These are phyloP conservation scores for Penicillium cinerascens DNA, from an alignment of 495 filamentous ascomycete species.

Conservation along the genomic window DNA sequence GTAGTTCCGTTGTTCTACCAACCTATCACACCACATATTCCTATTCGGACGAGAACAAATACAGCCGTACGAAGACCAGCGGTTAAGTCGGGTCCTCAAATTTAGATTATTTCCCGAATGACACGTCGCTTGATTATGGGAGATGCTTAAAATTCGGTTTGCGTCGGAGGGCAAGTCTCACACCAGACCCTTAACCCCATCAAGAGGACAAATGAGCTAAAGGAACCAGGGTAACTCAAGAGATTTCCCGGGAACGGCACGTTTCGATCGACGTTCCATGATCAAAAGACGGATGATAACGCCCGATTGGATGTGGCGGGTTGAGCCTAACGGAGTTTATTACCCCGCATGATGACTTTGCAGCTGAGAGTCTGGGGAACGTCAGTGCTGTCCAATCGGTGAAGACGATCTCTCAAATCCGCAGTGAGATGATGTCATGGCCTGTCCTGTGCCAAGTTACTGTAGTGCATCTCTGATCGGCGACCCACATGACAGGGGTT, in stretches of 20 bases:
- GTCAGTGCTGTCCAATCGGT: conserved; percentile 10
- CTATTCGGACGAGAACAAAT: no score
- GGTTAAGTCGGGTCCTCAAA: no score
- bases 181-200: neutral
- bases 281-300: neutral
- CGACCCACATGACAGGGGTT: conserved; percentile 5
- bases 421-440: conserved; percentile 5
- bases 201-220: neutral
- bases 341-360: conserved; percentile 6
- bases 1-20: neutral
- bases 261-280: conserved; percentile 4
- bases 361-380: neutral
- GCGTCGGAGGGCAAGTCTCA: neutral
- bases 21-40: neutral
- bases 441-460: neutral
- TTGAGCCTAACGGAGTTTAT: neutral
- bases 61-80: no score
- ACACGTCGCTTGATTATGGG: no score
- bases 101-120: no score
- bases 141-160: neutral
- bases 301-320: neutral
- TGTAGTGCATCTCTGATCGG: conserved; percentile 1
- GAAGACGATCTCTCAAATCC: neutral
- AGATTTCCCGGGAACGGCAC: neutral
- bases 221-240: neutral